Base-by-base conservation (phyloP, 139 green algal genomes). In the Microglena sp. region DNA sequence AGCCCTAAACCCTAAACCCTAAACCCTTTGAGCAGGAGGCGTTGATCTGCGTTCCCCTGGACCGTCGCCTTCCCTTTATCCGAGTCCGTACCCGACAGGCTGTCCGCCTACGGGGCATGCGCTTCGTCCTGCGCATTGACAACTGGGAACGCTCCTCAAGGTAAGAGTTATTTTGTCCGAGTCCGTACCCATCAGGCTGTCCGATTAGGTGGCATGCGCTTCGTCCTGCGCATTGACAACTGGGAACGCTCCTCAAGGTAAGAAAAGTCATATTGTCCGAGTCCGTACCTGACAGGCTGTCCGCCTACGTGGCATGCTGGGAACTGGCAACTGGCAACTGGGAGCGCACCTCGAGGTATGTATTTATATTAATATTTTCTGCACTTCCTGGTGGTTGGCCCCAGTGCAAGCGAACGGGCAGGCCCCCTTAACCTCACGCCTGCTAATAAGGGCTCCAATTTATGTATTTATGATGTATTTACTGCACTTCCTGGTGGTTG, bases 71-170 rank as follows among this genome's bases (percentile, higher is more conserved):
- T 33, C 79, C 79, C 5, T 45, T 70, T 28, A 33, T 83, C 28
- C 62, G 68, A 21, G 62, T 93, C 1, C 78, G 87, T 33, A 70
- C 75, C 28, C 60, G 56, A 7, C 27, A 69, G 30, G 26, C 46
- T 24, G 11, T 5, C 4, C 30, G 30, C 32, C 67, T 86, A 61
- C 1, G 74, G 35, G 73, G 73, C 1, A 59, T 72, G 61, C 75
- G 79, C 35, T 76, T 86, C 56, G 79, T 86, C 68, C 61, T 86
- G 50, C 70, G 67, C 2, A 30, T 82, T 8, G 77, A 82, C 35
- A 31, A 11, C 36, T 86, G 79, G 79, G 50, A 66, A 7, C 27
- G 27, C 1, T 28, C 22, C 44, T 68, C 54, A 22, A 73, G 64
- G 64, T 68, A 27, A 34, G n/a, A n/a, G n/a, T n/a, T n/a, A n/a